Evolutionary conservation across 129 eudicot genomes (phyloP).

Genomic region (Tanacetum coccineum): DNA sequence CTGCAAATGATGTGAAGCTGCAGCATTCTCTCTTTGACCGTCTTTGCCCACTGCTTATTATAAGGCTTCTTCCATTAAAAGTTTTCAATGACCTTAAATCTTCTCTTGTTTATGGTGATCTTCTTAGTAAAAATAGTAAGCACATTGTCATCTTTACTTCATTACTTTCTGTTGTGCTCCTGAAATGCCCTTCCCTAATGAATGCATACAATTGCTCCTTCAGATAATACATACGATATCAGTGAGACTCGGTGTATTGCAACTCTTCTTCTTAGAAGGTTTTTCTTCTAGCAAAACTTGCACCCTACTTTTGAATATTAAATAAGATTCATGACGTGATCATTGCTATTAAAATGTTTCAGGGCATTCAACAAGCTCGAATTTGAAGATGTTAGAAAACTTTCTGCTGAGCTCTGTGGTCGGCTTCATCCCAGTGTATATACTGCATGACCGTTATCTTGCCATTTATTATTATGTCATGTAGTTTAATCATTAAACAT

Average conservation of each 20-base stretch:
- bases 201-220: slow-evolving; percentile 1
- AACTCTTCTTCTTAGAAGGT: slow-evolving; percentile 70
- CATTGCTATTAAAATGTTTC: slow-evolving; percentile 16
- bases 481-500: no score
- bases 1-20: slow-evolving; percentile 29
- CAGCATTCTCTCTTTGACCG: slow-evolving; percentile 58
- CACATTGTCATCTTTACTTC: slow-evolving; percentile 19
- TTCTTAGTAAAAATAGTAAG: slow-evolving; percentile 19
- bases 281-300: slow-evolving; percentile 16
- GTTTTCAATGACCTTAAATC: slow-evolving; percentile 68
- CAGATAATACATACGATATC: slow-evolving; percentile 38
- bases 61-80: slow-evolving; percentile 71
- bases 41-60: slow-evolving; percentile 77
- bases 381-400: slow-evolving; percentile 82
- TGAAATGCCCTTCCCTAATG: neutral
- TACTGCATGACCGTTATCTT: neutral
- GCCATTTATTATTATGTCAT: no score
- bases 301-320: slow-evolving; percentile 14
- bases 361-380: slow-evolving; percentile 78
- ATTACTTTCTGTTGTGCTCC: slow-evolving; percentile 1
- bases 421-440: slow-evolving; percentile 80
- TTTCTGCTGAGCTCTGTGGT: slow-evolving; percentile 99
- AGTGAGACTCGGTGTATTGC: slow-evolving; percentile 46
- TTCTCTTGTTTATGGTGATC: slow-evolving; percentile 54
- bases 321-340: slow-evolving; percentile 17